phyloP scores from a whole-genome alignment of 257 asterid species.

The Scutellaria barbata region DNA sequence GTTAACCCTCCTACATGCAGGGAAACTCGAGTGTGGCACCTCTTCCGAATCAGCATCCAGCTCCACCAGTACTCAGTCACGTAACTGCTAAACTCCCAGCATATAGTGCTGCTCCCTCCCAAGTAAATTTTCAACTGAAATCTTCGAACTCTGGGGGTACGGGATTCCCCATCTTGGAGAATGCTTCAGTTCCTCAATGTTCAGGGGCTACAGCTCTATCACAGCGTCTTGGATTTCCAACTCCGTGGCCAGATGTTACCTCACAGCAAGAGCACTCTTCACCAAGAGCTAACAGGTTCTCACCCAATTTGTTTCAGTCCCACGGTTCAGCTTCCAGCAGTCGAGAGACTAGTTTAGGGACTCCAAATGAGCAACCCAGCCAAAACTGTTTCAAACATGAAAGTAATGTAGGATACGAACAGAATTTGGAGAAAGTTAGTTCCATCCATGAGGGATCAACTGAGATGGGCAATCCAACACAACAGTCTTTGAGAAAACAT shows the following conservation, averaged over 20 bases:
- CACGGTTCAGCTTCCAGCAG: constrained; percentile 51
- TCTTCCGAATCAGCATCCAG: constrained; percentile 39
- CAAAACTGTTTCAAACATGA: constrained; percentile 36
- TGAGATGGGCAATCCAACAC: constrained; percentile 34
- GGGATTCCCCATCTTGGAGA: constrained; percentile 34
- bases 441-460: constrained; percentile 33
- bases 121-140: constrained; percentile 32
- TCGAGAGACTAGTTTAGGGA: constrained; percentile 32
- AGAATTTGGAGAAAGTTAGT: constrained; percentile 30
- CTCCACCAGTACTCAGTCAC: constrained; percentile 32
- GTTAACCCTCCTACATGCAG: constrained; percentile 44
- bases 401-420: constrained; percentile 36
- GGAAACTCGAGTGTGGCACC: constrained; percentile 44
- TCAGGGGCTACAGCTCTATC: constrained; percentile 28
- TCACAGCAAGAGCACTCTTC: constrained; percentile 34
- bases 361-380: constrained; percentile 38
- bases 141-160: constrained; percentile 12
- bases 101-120: constrained; percentile 31
- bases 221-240: constrained; percentile 37
- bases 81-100: constrained; percentile 35
- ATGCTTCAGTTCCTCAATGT: constrained; percentile 34
- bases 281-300: constrained; percentile 33
- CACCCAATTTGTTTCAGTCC: constrained; percentile 40
- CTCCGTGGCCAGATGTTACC: constrained; percentile 34
- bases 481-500: constrained; percentile 30